Evolutionary conservation across 2,329 filamentous ascomycete genomes (phyloP), one percentile per base, ranked within the genome.

Genomic region (Ploettnerulaceae sp.): DNA sequence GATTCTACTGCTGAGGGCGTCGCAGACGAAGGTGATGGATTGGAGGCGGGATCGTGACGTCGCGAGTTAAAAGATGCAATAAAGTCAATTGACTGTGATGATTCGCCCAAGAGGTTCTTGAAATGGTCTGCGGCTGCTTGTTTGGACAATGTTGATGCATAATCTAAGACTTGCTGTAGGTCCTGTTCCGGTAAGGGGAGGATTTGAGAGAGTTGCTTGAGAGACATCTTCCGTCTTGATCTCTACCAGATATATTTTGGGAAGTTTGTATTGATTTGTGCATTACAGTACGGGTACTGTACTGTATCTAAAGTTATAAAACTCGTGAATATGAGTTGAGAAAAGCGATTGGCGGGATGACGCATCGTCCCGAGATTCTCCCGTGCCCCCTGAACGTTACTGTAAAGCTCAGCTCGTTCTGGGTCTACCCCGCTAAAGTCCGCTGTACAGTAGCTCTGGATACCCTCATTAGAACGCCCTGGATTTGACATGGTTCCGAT

Each of bases 101-200:
- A 89, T 64, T 95, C 89, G 39, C 91, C 93, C 0, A 98, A 77
- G 43, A 98, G 72, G 61, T 93, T 89, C 65, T 82, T 85, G 51
- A 98, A 84, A 66, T 97, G 89, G 32, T 89, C 82, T 40, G 81
- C 89, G 11, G 88, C 86, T 54, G 84, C 86, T 41, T 81, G 69
- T 61, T 85, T 89, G 15, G 89, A 81, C 7, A 97, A 75, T 0
- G 82, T 84, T 26, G 79, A 72, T 2, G 87, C 82, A 65, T 96
- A 96, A 37, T 87, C 81, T 55, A 97, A 74, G 33, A 96, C 77
- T 63, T 97, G 88, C 61, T 82, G 79, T 24, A 97, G 73, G 31
- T 91, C 89, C 9, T 86, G 82, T 26, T 95, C 82, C 26, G 95
- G 89, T 8, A 97, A 73, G 6, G 89, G 89, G 1, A 98, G 75